Conservation (phyloP, 768 basidiomycete genomes). For the Suillus brevipes region DNA sequence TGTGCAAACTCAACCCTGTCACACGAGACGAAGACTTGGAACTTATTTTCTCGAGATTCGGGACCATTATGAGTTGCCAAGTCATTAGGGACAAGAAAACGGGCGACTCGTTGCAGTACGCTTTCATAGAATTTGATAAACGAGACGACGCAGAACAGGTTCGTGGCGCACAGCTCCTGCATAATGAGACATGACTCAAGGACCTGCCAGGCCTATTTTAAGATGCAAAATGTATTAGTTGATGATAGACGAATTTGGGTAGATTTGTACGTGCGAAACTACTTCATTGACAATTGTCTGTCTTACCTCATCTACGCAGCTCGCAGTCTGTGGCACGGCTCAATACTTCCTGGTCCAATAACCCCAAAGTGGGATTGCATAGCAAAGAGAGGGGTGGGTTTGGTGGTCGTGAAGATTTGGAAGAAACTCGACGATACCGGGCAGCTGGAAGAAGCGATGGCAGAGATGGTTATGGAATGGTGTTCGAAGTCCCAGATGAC, state of each 20-base stretch:
- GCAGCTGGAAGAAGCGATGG: slow-evolving; percentile 32
- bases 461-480: slow-evolving; percentile 62
- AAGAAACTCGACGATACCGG: slow-evolving; percentile 69
- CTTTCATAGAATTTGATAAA: slow-evolving; percentile 98
- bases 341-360: slow-evolving; percentile 81
- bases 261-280: slow-evolving; percentile 72
- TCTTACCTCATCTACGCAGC: slow-evolving; percentile 38
- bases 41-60: slow-evolving; percentile 95
- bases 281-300: slow-evolving; percentile 1
- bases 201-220: slow-evolving; percentile 82
- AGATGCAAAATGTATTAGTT: slow-evolving; percentile 99
- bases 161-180: slow-evolving; percentile 21
- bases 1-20: slow-evolving; percentile 97
- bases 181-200: slow-evolving; percentile 10
- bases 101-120: slow-evolving; percentile 96
- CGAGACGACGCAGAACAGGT: slow-evolving; percentile 93
- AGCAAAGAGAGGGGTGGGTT: slow-evolving; percentile 45
- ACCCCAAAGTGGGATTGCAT: slow-evolving; percentile 54
- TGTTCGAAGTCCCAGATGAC: slow-evolving; percentile 71
- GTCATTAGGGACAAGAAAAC: slow-evolving; percentile 95
- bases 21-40: slow-evolving; percentile 96
- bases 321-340: slow-evolving; percentile 93
- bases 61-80: slow-evolving; percentile 95
- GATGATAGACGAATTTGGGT: slow-evolving; percentile 99
- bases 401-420: slow-evolving; percentile 74